Conservation (phyloP, 352 stramenopile genomes). For the Pythium coloratum region DNA sequence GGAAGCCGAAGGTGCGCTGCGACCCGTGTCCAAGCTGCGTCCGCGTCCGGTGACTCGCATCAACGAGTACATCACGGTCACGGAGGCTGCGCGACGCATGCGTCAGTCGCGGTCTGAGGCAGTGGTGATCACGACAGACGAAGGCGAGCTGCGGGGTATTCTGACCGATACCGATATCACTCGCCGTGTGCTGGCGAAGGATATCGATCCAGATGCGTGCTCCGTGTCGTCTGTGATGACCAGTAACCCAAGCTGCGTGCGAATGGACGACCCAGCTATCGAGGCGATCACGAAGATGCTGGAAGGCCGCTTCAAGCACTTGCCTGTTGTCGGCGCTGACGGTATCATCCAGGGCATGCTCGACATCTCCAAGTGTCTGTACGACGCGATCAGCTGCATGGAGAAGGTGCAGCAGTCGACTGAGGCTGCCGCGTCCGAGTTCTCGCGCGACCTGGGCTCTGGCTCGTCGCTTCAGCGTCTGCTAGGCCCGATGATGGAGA, state of each 20-base stretch:
- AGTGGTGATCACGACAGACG: constrained; percentile 83
- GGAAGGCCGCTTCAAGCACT: constrained; percentile 85
- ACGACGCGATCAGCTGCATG: constrained; percentile 86
- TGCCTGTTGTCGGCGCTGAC: constrained; percentile 74
- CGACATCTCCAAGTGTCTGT: constrained; percentile 90
- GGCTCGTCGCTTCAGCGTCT: constrained; percentile 71
- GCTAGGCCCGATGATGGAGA: constrained; percentile 87
- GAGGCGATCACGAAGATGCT: constrained; percentile 90
- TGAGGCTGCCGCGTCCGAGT: constrained; percentile 73
- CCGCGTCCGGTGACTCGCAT: constrained; percentile 81
- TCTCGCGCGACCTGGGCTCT: constrained; percentile 73
- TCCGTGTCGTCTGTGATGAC: constrained; percentile 86
- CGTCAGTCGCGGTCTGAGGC: constrained; percentile 80
- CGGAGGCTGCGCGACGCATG: constrained; percentile 81
- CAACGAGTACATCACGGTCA: constrained; percentile 86
- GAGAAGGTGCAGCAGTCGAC: constrained; percentile 87
- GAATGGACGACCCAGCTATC: constrained; percentile 78
- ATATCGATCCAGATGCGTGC: constrained; percentile 79
- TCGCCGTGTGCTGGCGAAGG: constrained; percentile 74
- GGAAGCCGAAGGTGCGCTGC: constrained; percentile 64
- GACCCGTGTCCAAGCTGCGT: constrained; percentile 77
- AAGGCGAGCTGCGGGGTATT: constrained; percentile 81
- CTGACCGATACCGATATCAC: constrained; percentile 88
- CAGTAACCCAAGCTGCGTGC: constrained; percentile 75
- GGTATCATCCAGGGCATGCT: constrained; percentile 81